Evolutionary conservation across 768 basidiomycete species (phyloP).

Genomic region (Pleurotus salmoneostramineus): DNA sequence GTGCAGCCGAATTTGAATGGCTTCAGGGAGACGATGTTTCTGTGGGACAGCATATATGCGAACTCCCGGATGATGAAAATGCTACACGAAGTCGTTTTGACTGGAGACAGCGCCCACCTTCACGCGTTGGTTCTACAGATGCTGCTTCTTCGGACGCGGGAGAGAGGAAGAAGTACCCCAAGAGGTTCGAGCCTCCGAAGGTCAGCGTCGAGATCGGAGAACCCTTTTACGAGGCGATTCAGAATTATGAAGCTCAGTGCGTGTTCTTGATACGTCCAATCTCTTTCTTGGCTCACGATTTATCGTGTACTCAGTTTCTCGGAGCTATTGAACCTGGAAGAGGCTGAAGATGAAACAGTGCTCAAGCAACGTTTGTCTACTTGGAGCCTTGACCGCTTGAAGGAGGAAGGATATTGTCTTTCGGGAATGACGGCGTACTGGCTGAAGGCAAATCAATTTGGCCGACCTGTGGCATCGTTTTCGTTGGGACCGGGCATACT

Average conservation of each 20-base stretch:
- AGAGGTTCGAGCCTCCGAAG: conserved; percentile 34
- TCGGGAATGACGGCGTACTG: conserved; percentile 65
- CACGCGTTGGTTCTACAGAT: conserved; percentile 24
- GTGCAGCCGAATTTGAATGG: conserved; percentile 34
- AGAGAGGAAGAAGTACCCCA: conserved; percentile 19
- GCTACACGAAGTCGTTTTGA: conserved; percentile 42
- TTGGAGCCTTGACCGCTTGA: conserved; percentile 60
- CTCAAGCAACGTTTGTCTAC: conserved; percentile 60
- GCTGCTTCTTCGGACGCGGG: too few relatives aligned
- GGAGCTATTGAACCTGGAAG: conserved; percentile 55
- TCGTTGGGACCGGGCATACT: conserved; percentile 55
- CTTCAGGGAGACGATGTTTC: conserved; percentile 25
- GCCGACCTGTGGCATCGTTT: conserved; percentile 66
- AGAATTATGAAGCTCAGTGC: conserved; percentile 38
- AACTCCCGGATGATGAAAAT: conserved; percentile 9
- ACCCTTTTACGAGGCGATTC: conserved; percentile 44
- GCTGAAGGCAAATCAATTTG: conserved; percentile 60
- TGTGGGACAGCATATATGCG: neutral
- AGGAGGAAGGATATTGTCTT: conserved; percentile 70
- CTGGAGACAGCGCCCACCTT: conserved; percentile 56
- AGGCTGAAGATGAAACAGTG: conserved; percentile 56
- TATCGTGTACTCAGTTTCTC: conserved; percentile 28
- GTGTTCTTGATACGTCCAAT: neutral
- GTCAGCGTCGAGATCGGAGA: conserved; percentile 29
- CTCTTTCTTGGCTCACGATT: neutral